A percentile compares a stretch with the other conserved stretches of the same genome.
phyloP scores from a whole-genome alignment of 148 eudicot species.

The Silene conica region DNA sequence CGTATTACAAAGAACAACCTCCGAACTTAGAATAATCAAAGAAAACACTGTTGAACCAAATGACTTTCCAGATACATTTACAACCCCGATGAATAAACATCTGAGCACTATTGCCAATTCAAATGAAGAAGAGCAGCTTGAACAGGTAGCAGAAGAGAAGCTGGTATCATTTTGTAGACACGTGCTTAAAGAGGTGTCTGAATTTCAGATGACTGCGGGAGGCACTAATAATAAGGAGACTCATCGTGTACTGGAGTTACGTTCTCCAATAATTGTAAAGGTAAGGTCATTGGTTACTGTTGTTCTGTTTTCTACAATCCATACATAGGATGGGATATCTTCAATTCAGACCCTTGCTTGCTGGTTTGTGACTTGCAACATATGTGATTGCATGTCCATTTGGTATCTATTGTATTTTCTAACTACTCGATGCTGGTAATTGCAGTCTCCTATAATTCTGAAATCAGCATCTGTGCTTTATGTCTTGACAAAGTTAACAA shows the following conservation, averaged over 20 bases:
- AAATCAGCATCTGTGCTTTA: too few species aligned
- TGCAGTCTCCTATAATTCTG: too few species aligned
- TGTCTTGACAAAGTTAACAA: too few species aligned
- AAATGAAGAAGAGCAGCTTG: constrained; percentile 48
- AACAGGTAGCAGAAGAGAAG: constrained; percentile 74
- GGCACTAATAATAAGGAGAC: constrained; percentile 77
- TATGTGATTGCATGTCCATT: too few species aligned
- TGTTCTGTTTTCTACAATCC: too few species aligned
- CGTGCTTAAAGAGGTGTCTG: constrained; percentile 90
- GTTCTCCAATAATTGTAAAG: constrained; percentile 90
- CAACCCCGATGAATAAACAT: constrained; percentile 8
- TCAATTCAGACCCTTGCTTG: background rate
- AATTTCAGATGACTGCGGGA: constrained; percentile 72
- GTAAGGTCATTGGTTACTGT: constrained; percentile 27
- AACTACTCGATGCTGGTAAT: too few species aligned
- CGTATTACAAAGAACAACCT: constrained; percentile 82
- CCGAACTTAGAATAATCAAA: constrained; percentile 30
- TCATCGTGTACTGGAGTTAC: constrained; percentile 86
- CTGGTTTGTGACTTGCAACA: too few species aligned
- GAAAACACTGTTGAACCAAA: constrained; percentile 21
- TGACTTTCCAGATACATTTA: constrained; percentile 25
- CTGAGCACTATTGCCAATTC: background rate
- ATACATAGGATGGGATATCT: background rate
- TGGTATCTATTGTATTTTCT: too few species aligned
- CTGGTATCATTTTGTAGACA: constrained; percentile 83